Base-by-base conservation (phyloP, 2,329 filamentous ascomycete species). In the Lojkania enalia region DNA sequence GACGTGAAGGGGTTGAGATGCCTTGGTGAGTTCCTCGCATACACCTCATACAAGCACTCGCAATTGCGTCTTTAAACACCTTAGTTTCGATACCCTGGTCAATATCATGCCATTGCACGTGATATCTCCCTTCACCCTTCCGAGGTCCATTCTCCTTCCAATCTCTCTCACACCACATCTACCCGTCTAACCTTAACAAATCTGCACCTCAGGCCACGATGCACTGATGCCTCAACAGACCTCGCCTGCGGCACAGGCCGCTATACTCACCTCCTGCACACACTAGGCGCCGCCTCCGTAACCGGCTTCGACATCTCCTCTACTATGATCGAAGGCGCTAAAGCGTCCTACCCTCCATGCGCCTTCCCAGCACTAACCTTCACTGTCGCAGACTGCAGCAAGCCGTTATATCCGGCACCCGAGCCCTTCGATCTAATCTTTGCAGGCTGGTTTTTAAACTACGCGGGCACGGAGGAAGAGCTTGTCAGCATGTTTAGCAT, bases 381-480 rank as follows among this genome's bases (percentile, higher is more conserved):
- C 42, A 29, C 43, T 5, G 39, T 61, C 20, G 54, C 54, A 23
- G 61, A 66, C 36, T 64, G 62, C 44, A 60, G 55, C 20, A 45
- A 58, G 2, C 51, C 51, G 2, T 35, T 49, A 4, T 3, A 13
- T 2, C 41, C 44, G 2, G 29, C 23, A 13, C 11, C 27, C 0
- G 31, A 41, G 1, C 38, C 31, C 3, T 64, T 54, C 43, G 60
- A 64, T 43, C 25, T 63, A 21, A 54, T 64, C 32, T 64, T 66
- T 40, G 61, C 61, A 16, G 61, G 57, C 33, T 66, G 60, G 58
- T 62, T 66, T 20, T 51, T 64, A 33, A 66, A 66, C 48, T 64
- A 66, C 35, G 62, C 62, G 2, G 58, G 55, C 38, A 58, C 53
- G 0, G 52, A 55, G 35, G 13, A 11, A 2, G 57, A 61, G 25